Evolutionary conservation across 306 rosid genomes (phyloP), one percentile per base, ranked within the genome.

Genomic region (Trifolium pratense): DNA sequence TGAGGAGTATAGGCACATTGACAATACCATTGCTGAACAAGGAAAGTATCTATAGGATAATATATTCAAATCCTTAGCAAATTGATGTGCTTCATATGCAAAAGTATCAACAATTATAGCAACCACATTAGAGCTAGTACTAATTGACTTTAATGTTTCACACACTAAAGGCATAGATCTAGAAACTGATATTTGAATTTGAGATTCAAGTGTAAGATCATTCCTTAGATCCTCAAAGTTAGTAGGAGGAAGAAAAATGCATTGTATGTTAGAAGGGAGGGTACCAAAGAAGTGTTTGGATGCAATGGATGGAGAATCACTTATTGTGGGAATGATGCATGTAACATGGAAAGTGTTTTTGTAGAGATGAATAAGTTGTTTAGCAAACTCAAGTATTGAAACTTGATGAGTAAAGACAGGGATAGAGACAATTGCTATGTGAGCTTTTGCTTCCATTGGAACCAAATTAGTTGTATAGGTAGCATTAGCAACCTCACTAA

Each of bases 341-440:
- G 87, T 83, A 61, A 79, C 29, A 3, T 71, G 53, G 60, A 83
- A 76, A 16, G 15, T 34, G 25, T 55, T 14, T 9, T 58, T 29
- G 21, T 79, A 64, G 12, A 75, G 81, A 32, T 58, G 46, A 21
- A 79, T 9, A 13, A 82, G 75, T 12, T 73, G 32, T 25, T 82
- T 82, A 4, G 86, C 80, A 15, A 82, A 82, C 46, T 74, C 78
- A 0, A 82, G 85, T n/a, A 82, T 73, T 3, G 82, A 73, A 5
- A 78, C 49, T 52, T 73, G 85, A 58, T 78, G 85, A 43, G 55
- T 69, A 16, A 78, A 18, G 25, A 69, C 80, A 0, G 83, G 86
- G 32, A 62, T 70, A 0, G 86, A 56, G 17, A 82, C 71, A 4
- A 82, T 45, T 26, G 26, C 86, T 26, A 82, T 46, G 75, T 82